Base-by-base conservation (phyloP, 2,329 filamentous ascomycete genomes). In the Diaporthe nobilis region DNA sequence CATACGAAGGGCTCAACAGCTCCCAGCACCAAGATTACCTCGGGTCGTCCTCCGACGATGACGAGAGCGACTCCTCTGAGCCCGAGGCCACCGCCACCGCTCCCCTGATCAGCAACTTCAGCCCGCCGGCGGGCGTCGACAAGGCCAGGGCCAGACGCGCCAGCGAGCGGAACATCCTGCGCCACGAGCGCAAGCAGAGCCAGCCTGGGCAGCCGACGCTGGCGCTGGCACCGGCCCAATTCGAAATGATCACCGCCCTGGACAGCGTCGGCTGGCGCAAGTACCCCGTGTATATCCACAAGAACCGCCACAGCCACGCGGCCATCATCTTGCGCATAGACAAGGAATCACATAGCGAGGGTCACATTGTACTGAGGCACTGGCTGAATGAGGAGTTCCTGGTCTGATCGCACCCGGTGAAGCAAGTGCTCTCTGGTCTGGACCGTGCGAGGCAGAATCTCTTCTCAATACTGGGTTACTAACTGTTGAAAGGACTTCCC, bases 241-340 rank as follows among this genome's bases (percentile, higher is more conserved):
- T 98, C 82, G 88, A 90, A 67, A 98, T 98, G 91, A 94, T 98
- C 77, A 89, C 93, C 42, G 90, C 92, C 13, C 86, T 98, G 67
- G 92, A 98, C 80, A 82, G 83, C n/a, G 82, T 93, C 2, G 87
- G 88, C 6, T 93, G 91, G 89, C 87, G 88, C 65, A 94, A 93
- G 82, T 92, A 91, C 78, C 90, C 89, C 0, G 91, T 96, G 4
- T 92, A 93, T 85, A 96, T 97, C 53, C 93, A 94, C 78, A 94
- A 95, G 8, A 89, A 92, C 73, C 86, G 88, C n/a, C 95, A 98
- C 82, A 94, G 91, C 76, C 96, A 98, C 83, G 96, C 96, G 0
- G 96, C 96, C 4, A 98, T 98, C 65, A 94, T 98, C 78, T 92
- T 97, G 49, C 90, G 96, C 51, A 90, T 88, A 75, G 90, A 93